phyloP scores from a whole-genome alignment of 129 eudicot species.

The Saposhnikovia divaricata region DNA sequence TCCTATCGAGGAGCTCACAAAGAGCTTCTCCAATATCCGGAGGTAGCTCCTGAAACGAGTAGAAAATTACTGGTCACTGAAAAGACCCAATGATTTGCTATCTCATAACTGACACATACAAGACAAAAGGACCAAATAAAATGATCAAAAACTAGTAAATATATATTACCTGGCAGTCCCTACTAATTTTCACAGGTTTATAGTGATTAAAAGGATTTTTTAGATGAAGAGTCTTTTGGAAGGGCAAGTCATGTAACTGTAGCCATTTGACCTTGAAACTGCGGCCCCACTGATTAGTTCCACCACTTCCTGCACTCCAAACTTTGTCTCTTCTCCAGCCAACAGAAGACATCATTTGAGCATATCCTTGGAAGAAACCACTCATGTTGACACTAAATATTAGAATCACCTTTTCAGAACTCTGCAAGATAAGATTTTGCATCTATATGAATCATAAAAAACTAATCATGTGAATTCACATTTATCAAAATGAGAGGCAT shows the following conservation, averaged over 20 bases:
- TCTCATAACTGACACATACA: neutral
- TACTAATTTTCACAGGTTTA: conserved; percentile 95
- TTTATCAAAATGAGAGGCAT: conserved; percentile 10
- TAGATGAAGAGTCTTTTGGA: conserved; percentile 84
- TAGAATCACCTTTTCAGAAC: conserved; percentile 68
- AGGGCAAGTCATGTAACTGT: conserved; percentile 63
- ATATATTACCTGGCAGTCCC: conserved; percentile 83
- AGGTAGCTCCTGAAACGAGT: conserved; percentile 66
- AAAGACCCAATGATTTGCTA: neutral
- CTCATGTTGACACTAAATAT: conserved; percentile 96
- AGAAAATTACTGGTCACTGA: neutral
- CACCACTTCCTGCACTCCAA: conserved; percentile 88
- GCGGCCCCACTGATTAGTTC: conserved; percentile 85
- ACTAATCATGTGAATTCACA: neutral
- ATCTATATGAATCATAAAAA: conserved; percentile 18
- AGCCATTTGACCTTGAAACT: conserved; percentile 94
- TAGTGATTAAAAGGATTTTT: conserved; percentile 78
- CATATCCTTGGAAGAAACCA: conserved; percentile 96
- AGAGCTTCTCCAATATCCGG: conserved; percentile 91
- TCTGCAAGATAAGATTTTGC: conserved; percentile 57
- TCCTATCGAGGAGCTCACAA: conserved; percentile 77
- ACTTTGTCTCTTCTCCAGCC: conserved; percentile 87
- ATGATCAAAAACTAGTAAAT: neutral
- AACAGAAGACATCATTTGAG: conserved; percentile 90
- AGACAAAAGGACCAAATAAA: neutral